Evolutionary conservation across 768 basidiomycete genomes (phyloP), one percentile per base, ranked within the genome.

Genomic region (Pholiota microspora): DNA sequence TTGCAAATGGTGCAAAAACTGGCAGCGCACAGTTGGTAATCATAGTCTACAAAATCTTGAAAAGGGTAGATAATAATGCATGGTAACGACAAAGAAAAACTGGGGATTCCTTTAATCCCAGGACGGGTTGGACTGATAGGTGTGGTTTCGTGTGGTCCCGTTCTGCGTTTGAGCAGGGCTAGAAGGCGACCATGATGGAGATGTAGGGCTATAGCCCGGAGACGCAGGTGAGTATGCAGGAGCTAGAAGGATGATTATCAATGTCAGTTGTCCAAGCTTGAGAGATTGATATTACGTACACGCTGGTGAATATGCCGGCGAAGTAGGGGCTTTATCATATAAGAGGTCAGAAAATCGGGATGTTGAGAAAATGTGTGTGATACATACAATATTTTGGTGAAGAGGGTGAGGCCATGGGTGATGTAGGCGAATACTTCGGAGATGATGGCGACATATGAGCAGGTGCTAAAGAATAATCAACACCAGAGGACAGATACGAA

Each of bases 371-470:
- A 16, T 6, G 29, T 10, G 10, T 25, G n/a, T 53, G 16, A 40
- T 16, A 77, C 90, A 59, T 71, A 92, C 92, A 93, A 69, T 92
- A 93, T 81, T 89, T 91, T 52, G 95, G 95, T 31, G 93, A 95
- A 2, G 94, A 82, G 0, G 94, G 94, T 2, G 92, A 94, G 7
- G 87, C 83, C 69, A 79, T 74, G n/a, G 95, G 95, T 3, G 93
- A 95, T 0, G 95, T 93, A 2, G 95, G 95, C 9, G 92, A 94
- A 70, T 94, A 97, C 64, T 88, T 91, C 6, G 94, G 94, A 27
- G 92, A 94, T 3, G 94, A 85, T 0, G 93, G 94, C 7, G 94
- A 94, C 76, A 89, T 81, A 52, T 90, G 86, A 21, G 84, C 81
- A 29, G 91, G 89, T 4, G 90, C 88, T 88, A 63, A 8, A 50